Evolutionary conservation across 192 early-diverging fungal genomes (phyloP).

Genomic region (Entomortierella beljakovae): DNA sequence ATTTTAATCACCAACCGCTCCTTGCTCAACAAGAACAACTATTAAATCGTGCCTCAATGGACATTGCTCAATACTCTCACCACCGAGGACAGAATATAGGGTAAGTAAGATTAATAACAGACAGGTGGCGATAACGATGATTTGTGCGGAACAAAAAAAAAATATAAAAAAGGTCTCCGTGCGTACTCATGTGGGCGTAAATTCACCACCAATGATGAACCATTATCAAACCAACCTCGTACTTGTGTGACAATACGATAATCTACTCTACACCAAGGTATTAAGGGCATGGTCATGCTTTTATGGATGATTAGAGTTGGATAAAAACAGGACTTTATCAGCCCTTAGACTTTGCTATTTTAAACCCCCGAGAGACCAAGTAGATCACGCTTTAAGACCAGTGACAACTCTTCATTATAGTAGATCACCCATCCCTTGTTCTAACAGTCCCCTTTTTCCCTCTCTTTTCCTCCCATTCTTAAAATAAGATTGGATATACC

Average conservation of each 20-base stretch:
- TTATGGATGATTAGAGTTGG: neutral
- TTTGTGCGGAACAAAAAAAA: neutral
- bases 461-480: neutral
- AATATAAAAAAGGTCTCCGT: neutral
- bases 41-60: slow-evolving; percentile 7
- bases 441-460: neutral
- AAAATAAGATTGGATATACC: slow-evolving; percentile 35
- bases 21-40: slow-evolving; percentile 24
- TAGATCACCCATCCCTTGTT: neutral
- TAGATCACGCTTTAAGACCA: neutral
- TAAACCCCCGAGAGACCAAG: neutral
- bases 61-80: slow-evolving; percentile 21
- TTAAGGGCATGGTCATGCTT: neutral
- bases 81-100: slow-evolving; percentile 35
- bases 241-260: neutral
- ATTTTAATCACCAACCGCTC: slow-evolving; percentile 23
- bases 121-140: neutral
- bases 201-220: neutral
- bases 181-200: slow-evolving; percentile 9
- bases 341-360: neutral
- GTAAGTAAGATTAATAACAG: slow-evolving; percentile 12
- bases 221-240: neutral
- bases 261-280: neutral
- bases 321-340: neutral
- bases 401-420: too few species aligned